Base-by-base conservation (phyloP, 2,329 filamentous ascomycete species). In the Cryphonectria carpinicola region DNA sequence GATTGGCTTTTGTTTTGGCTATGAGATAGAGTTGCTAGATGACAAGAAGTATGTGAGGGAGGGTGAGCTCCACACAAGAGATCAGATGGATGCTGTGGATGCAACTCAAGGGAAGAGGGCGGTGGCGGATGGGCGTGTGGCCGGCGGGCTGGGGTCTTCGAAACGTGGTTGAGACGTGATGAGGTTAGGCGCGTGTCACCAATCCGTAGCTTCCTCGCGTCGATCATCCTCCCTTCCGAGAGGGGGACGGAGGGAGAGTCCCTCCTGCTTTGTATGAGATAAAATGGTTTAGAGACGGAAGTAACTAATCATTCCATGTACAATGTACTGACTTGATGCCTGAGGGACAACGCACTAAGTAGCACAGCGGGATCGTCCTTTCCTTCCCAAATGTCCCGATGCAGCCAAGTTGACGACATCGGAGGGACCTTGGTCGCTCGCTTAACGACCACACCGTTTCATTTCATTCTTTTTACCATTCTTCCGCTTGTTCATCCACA, bases 141-240 rank as follows among this genome's bases (percentile, higher is more conserved):
- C 75, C 75, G 75, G 71, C 46, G 35, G 61, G 61, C 69, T 49
- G 19, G 19, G 19, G 7, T 49, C 46, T 49, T 49, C 74, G 74
- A 76, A 76, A 76, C 75, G 62, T 62, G 41, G 49, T 71, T 76
- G 75, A 76, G 74, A 76, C 75, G 69, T 66, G 54, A 67, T 69
- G 71, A 70, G 65, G 75, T 73, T 43, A 19, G 49, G n/a, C 32
- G 22, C 22, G 39, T 54, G 65, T 66, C 65, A 58, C 67, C 67
- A 61, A 54, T 60, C 70, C 73, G 64, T 63, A 70, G 61, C 10
- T 17, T 22, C n/a, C 35, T 43, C 22, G 28, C 28, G 37, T 37
- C 39, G 54, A 64, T 64, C 37, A 46, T 43, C 39, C 39, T 39
- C 41, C n/a, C 39, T 22, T 32, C 25, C 10, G 37, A 37, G 25